Percentiles rank a stretch among this genome's conserved stretches.
Evolutionary conservation across 1,284 basidiomycete genomes (phyloP).

Genomic region (Austropuccinia psidii): DNA sequence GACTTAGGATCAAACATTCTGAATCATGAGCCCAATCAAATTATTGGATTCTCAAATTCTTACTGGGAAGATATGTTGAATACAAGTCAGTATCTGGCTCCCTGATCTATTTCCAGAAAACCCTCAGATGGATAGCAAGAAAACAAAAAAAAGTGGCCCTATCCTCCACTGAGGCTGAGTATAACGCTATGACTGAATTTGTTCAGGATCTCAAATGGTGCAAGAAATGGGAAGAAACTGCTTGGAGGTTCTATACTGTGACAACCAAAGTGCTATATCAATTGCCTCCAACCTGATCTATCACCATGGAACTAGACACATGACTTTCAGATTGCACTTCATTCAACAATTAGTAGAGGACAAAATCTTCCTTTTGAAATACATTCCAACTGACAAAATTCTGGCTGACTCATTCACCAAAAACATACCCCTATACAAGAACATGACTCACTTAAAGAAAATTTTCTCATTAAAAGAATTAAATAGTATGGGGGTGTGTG

Average conservation of each 20-base stretch:
- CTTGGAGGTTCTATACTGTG: neutral
- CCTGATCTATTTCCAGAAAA: neutral
- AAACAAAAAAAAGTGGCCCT: neutral
- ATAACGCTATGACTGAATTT: neutral
- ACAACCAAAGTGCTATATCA: neutral
- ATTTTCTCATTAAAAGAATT: too few relatives aligned
- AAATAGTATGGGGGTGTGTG: too few relatives aligned
- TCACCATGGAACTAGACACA: neutral
- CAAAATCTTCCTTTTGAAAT: neutral
- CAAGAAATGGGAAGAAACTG: neutral
- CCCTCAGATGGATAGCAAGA: neutral
- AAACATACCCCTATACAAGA: too few relatives aligned
- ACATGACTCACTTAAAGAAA: too few relatives aligned
- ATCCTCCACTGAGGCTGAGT: neutral
- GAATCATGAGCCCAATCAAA: neutral
- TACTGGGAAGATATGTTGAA: neutral
- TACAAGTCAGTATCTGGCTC: neutral
- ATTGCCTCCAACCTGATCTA: neutral
- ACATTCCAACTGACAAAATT: neutral
- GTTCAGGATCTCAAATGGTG: neutral
- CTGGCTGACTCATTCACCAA: neutral
- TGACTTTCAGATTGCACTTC: neutral
- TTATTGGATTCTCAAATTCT: neutral
- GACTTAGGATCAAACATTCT: neutral
- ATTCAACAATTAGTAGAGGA: neutral